Evolutionary conservation across 768 basidiomycete species (phyloP).

Genomic region (Pleurotus sapidus): DNA sequence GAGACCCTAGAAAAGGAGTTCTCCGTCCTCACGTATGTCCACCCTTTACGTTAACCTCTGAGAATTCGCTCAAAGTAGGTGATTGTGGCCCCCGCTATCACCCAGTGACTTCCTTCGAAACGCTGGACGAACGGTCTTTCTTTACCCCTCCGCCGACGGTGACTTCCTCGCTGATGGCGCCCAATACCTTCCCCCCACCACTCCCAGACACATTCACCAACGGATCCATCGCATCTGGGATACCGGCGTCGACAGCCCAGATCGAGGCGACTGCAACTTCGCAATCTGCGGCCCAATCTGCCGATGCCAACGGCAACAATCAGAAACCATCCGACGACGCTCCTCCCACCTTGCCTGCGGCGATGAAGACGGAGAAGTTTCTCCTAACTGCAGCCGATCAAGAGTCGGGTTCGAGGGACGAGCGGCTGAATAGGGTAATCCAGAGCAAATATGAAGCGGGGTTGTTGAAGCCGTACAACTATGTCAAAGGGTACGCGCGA

Average conservation of each 20-base stretch:
- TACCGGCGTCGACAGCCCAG: conserved; percentile 7
- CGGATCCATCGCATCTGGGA: conserved; percentile 6
- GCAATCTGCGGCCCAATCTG: conserved; percentile 6
- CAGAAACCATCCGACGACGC: conserved; percentile 33
- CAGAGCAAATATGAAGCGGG: conserved; percentile 97
- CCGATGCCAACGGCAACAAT: conserved; percentile 12
- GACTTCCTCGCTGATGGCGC: conserved; percentile 46
- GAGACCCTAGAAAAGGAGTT: conserved; percentile 84
- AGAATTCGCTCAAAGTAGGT: not conserved
- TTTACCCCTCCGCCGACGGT: conserved; percentile 59
- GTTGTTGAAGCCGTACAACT: conserved; percentile 91
- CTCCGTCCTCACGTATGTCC: conserved; percentile 69
- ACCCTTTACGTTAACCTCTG: not conserved
- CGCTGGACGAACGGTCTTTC: conserved; percentile 81
- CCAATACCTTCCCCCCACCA: conserved; percentile 25
- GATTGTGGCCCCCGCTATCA: conserved; percentile 1
- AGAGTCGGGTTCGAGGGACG: conserved; percentile 84
- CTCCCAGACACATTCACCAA: conserved; percentile 8
- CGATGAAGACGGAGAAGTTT: conserved; percentile 84
- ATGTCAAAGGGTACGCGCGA: conserved; percentile 92
- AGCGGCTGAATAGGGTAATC: conserved; percentile 88
- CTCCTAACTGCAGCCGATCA: conserved; percentile 94
- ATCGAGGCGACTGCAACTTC: not conserved
- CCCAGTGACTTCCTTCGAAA: conserved; percentile 83
- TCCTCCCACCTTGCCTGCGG: conserved; percentile 61